phyloP scores from a whole-genome alignment of 2,329 filamentous ascomycete genomes.

The Bisporella sp. region DNA sequence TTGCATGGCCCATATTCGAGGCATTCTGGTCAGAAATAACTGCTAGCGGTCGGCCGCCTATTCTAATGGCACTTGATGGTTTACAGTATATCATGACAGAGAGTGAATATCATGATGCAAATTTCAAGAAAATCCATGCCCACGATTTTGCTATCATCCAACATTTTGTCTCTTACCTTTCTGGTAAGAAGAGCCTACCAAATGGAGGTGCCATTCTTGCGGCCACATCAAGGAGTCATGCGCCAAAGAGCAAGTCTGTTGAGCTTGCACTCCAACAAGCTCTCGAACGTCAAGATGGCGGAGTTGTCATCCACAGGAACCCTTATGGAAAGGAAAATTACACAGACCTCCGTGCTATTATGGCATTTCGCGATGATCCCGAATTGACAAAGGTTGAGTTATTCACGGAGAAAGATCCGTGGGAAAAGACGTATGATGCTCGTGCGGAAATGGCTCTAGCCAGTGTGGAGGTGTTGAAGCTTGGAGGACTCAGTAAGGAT shows the following conservation, averaged over 20 bases:
- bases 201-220: conserved; percentile 79
- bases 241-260: conserved; percentile 55
- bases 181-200: conserved; percentile 45
- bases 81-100: conserved; percentile 74
- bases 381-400: not conserved
- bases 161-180: conserved; percentile 67
- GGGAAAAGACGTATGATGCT: conserved; percentile 48
- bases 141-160: conserved; percentile 75
- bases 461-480: conserved; percentile 43
- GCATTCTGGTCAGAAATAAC: conserved; percentile 77
- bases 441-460: conserved; percentile 47
- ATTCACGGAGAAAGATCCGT: conserved; percentile 42
- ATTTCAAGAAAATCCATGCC: conserved; percentile 71
- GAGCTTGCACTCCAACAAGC: conserved; percentile 58
- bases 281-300: conserved; percentile 34
- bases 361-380: not conserved
- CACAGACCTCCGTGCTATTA: not conserved
- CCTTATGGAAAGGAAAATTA: conserved; percentile 16
- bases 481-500: conserved; percentile 61
- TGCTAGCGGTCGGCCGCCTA: conserved; percentile 37
- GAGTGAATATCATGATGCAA: conserved; percentile 66
- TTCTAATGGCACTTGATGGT: conserved; percentile 74
- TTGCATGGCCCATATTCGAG: conserved; percentile 73
- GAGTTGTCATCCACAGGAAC: not conserved
- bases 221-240: conserved; percentile 67